Conservation (phyloP, 2,329 filamentous ascomycete genomes). For the Venturia oleaginea region DNA sequence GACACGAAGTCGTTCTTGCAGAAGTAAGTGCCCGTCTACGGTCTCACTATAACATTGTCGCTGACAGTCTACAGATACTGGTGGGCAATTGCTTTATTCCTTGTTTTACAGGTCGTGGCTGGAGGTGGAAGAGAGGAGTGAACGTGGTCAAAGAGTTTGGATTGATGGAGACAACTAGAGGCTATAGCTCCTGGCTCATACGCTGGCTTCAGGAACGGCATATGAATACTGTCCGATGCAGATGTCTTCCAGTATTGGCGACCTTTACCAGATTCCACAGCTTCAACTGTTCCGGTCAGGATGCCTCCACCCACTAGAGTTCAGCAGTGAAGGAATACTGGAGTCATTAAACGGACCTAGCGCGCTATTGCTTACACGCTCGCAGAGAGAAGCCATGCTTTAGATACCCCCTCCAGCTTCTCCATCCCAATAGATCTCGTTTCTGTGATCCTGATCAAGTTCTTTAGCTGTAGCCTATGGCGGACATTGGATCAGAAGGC, state of each 20-base stretch:
- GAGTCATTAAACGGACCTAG: neutral
- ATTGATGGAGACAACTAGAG: neutral
- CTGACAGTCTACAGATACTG: conserved; percentile 33
- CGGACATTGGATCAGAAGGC: neutral
- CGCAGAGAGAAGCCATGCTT: neutral
- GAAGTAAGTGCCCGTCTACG: conserved; percentile 32
- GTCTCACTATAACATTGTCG: neutral
- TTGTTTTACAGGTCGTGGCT: conserved; percentile 37
- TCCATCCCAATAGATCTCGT: neutral
- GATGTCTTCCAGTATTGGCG: neutral
- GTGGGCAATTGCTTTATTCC: conserved; percentile 40
- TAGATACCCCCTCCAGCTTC: neutral
- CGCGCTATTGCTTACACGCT: neutral
- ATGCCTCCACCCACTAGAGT: neutral
- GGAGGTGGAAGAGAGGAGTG: conserved; percentile 27
- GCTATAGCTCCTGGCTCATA: neutral
- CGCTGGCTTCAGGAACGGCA: neutral
- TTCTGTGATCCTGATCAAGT: neutral
- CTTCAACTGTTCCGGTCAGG: neutral
- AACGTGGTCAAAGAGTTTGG: conserved; percentile 1
- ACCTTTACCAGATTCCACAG: neutral
- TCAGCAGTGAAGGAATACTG: neutral
- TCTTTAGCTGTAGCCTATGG: neutral
- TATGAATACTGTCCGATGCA: neutral
- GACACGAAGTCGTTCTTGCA: conserved; percentile 44